Conservation (phyloP, 805 yeast genomes). For the Metschnikowia vanudenii region DNA sequence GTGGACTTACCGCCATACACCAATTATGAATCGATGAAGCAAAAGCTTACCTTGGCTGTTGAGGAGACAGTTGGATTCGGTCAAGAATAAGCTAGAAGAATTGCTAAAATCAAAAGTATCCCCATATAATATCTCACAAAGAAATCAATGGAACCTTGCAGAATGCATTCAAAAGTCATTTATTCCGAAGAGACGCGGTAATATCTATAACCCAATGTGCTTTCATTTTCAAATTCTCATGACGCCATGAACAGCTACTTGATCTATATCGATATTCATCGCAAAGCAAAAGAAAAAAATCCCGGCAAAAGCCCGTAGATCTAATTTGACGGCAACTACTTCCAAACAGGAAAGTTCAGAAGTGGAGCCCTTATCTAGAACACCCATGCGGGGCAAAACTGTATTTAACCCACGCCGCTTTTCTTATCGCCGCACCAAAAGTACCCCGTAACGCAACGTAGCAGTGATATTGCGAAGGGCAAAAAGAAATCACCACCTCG, state of each 20-base stretch:
- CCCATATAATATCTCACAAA: too few species aligned
- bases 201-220: too few species aligned
- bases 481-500: background rate
- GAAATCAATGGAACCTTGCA: too few species aligned
- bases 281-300: background rate
- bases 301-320: background rate
- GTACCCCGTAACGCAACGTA: background rate
- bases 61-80: slow-evolving; percentile 99
- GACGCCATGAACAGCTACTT: background rate
- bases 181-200: too few species aligned
- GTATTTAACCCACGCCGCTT: background rate
- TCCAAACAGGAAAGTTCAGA: too few species aligned
- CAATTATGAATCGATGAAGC: slow-evolving; percentile 79
- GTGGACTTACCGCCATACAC: slow-evolving; percentile 95
- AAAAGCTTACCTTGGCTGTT: slow-evolving; percentile 91
- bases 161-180: too few species aligned
- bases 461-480: background rate
- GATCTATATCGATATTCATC: background rate
- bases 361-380: background rate
- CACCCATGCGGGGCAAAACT: slow-evolving; percentile 2
- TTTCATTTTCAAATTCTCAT: too few species aligned
- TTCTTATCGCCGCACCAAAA: background rate
- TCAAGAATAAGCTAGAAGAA: slow-evolving; percentile 61
- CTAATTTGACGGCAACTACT: background rate
- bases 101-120: background rate